phyloP scores from a whole-genome alignment of 192 early-diverging fungal genomes.

The Coemansia sp. region DNA sequence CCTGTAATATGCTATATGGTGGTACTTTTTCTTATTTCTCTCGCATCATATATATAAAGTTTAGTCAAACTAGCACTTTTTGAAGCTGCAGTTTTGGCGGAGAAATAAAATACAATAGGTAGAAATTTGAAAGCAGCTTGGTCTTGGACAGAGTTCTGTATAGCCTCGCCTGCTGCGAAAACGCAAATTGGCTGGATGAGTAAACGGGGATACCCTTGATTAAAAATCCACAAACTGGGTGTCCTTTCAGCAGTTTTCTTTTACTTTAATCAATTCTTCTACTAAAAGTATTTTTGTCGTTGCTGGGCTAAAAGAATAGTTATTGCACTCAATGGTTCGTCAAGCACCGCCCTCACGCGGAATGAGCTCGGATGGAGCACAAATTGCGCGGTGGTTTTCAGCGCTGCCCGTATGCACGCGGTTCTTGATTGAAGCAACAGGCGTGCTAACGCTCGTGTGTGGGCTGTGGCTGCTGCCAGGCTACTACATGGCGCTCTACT shows the following conservation, averaged over 20 bases:
- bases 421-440: conserved; percentile 13
- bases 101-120: no score
- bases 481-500: conserved; percentile 55
- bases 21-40: background rate
- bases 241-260: background rate
- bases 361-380: conserved; percentile 24
- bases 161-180: no score
- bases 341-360: conserved; percentile 11
- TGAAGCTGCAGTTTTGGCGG: no score
- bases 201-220: no score
- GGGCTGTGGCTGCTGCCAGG: conserved; percentile 14
- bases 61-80: no score
- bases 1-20: conserved; percentile 17
- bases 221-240: no score
- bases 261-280: conserved; percentile 8
- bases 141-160: no score
- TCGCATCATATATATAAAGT: background rate
- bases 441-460: conserved; percentile 11
- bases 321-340: conserved; percentile 4
- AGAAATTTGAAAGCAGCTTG: no score
- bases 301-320: background rate
- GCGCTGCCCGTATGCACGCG: conserved; percentile 26
- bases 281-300: background rate
- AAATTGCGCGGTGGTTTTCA: conserved; percentile 27
- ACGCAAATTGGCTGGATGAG: no score